Conservation (phyloP, 2,329 filamentous ascomycete genomes). For the Albophoma yamanashiensis region DNA sequence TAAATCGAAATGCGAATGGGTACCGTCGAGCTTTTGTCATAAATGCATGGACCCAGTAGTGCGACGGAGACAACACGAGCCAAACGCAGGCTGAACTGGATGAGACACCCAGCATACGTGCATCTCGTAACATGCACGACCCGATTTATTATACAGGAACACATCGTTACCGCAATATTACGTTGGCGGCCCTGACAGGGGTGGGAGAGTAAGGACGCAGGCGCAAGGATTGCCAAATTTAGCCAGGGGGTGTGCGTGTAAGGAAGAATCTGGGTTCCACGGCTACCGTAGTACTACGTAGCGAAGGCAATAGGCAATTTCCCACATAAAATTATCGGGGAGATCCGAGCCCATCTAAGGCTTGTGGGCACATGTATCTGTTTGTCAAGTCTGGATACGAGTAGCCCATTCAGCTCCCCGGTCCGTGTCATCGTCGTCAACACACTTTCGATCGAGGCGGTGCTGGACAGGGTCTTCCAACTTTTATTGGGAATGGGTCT, state of each 20-base stretch:
- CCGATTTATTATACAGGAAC: neutral
- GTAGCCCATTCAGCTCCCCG: neutral
- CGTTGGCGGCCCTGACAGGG: neutral
- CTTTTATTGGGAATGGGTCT: no score
- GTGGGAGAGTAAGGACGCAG: neutral
- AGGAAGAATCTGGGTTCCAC: neutral
- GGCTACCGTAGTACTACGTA: no score
- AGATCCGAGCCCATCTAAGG: neutral
- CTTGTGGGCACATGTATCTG: neutral
- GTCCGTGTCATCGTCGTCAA: neutral
- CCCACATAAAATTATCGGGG: neutral
- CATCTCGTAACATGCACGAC: neutral
- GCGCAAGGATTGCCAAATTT: neutral
- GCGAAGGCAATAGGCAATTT: neutral
- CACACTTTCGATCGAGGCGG: no score
- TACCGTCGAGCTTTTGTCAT: neutral
- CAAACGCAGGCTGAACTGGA: neutral
- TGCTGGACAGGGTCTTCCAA: no score
- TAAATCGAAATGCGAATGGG: neutral
- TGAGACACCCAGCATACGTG: neutral
- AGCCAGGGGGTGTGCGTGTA: neutral
- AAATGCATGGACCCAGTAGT: neutral
- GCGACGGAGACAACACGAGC: neutral
- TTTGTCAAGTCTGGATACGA: neutral
- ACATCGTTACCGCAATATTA: neutral